Base-by-base conservation (phyloP, 2,329 filamentous ascomycete species). In the Paracorniculantispora psalliotae region DNA sequence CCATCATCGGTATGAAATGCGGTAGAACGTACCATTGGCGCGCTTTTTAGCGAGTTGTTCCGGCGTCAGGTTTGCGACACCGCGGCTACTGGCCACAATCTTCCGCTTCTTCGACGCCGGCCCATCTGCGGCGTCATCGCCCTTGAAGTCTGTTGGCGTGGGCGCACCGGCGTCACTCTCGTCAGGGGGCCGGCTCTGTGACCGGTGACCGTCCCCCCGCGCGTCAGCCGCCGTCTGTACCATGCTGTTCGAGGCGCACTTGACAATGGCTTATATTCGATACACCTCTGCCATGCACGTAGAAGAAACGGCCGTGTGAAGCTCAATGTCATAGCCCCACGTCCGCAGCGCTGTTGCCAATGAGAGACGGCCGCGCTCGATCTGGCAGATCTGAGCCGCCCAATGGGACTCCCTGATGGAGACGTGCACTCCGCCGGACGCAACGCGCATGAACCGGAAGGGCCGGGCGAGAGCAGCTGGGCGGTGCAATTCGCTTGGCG, bases 21-120 rank as follows among this genome's bases (percentile, higher is more conserved):
- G 15, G 8, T n/a, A n/a, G 17, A 51, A 72, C 76, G 67, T 71
- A 83, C 81, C 81, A 67, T 83, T 84, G 33, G 81, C 81, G 59
- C 82, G 75, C 68, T 84, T 84, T 71, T 90, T 89, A 60, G 85
- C 83, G 53, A 92, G 77, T 72, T 92, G 87, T 67, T 92, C 89
- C 37, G 87, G 84, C 1, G 88, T 90, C 69, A 88, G 79, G 65
- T 88, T 87, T 54, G 81, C 81, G 44, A 84, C 81, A 12, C 80
- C 80, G 49, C 80, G 72, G 26, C 76, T 76, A 6, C 77, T 75
- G 6, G 75, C 70, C 1, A 71, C 76, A 8, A 71, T 70, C 64
- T 77, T 80, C 63, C 78, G 77, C 67, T 75, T 81, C 71, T 80
- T 82, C 9, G 50, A 23, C 23, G 43, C 25, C 19, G 59, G 49